Conservation (phyloP, 495 filamentous ascomycete genomes). For the Aspergillus wentii region DNA sequence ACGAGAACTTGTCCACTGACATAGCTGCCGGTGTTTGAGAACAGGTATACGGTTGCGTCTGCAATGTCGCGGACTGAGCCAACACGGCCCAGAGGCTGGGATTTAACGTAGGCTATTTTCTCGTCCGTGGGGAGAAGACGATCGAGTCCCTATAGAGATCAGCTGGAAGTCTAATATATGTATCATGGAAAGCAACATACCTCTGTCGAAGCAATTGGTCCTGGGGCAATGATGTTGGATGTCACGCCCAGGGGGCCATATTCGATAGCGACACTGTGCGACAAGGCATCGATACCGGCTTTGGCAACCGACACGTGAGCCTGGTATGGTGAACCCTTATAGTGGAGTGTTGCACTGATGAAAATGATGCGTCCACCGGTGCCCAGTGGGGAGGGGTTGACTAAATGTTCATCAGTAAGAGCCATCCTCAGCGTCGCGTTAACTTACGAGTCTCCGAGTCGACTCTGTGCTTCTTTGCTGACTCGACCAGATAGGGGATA, state of each 20-base stretch:
- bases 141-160: conserved; percentile 29
- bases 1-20: conserved; percentile 75
- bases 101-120: conserved; percentile 22
- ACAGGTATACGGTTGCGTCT: conserved; percentile 85
- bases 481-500: conserved; percentile 69
- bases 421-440: background rate
- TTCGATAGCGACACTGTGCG: conserved; percentile 70
- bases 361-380: conserved; percentile 86
- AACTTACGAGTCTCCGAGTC: conserved; percentile 42
- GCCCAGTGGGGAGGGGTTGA: conserved; percentile 34
- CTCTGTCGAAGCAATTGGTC: conserved; percentile 65
- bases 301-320: conserved; percentile 86
- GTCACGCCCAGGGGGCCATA: conserved; percentile 87
- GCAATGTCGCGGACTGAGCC: conserved; percentile 87
- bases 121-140: conserved; percentile 35
- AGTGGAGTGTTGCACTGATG: conserved; percentile 85
- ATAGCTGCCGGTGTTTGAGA: conserved; percentile 78
- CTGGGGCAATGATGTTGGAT: conserved; percentile 80
- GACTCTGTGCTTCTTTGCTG: conserved; percentile 56
- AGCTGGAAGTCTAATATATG: conserved; percentile 2
- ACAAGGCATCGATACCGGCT: conserved; percentile 82
- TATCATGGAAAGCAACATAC: conserved; percentile 21
- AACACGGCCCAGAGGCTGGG: conserved; percentile 64
- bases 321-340: conserved; percentile 76
- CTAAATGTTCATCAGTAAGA: conserved; percentile 11